A percentile compares a stretch with the other conserved stretches of the same genome.
phyloP scores from a whole-genome alignment of 202 grass and related monocot species.

The Bolboschoenoplectus hybrid region DNA sequence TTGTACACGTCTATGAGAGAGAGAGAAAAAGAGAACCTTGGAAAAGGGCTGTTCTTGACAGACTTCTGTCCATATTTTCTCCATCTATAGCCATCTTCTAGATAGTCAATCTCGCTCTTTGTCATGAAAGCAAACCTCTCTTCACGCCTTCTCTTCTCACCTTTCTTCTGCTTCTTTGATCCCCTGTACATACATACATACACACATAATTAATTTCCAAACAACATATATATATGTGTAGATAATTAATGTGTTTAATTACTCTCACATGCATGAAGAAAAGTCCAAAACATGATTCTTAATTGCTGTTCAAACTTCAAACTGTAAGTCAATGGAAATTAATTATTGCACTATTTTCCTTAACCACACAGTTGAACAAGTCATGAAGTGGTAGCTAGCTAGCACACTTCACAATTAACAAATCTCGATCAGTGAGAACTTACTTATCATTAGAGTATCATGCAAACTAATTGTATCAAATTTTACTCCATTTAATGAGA shows the following conservation, averaged over 20 bases:
- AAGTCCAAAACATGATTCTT: too few relatives aligned
- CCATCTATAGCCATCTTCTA: slow-evolving; percentile 78
- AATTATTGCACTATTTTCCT: not conserved
- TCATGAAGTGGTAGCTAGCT: not conserved
- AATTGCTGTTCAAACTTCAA: not conserved
- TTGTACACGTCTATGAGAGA: not conserved
- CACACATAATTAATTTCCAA: not conserved
- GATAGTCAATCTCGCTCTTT: slow-evolving; percentile 70
- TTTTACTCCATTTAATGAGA: not conserved
- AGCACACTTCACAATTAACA: not conserved
- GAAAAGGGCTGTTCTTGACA: slow-evolving; percentile 80
- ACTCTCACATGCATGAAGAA: not conserved
- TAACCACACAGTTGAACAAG: not conserved
- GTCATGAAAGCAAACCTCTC: slow-evolving; percentile 85
- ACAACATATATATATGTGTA: not conserved
- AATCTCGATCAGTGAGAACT: not conserved
- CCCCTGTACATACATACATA: slow-evolving; percentile 1
- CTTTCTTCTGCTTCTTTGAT: slow-evolving; percentile 45
- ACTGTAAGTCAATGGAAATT: not conserved
- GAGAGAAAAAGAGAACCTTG: slow-evolving; percentile 43
- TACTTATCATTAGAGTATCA: not conserved
- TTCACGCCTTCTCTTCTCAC: slow-evolving; percentile 60
- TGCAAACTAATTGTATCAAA: not conserved
- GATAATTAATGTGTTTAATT: not conserved
- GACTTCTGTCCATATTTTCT: slow-evolving; percentile 80